phyloP scores from a whole-genome alignment of 345 rosid species.

The Euphorbia pulcherrima region DNA sequence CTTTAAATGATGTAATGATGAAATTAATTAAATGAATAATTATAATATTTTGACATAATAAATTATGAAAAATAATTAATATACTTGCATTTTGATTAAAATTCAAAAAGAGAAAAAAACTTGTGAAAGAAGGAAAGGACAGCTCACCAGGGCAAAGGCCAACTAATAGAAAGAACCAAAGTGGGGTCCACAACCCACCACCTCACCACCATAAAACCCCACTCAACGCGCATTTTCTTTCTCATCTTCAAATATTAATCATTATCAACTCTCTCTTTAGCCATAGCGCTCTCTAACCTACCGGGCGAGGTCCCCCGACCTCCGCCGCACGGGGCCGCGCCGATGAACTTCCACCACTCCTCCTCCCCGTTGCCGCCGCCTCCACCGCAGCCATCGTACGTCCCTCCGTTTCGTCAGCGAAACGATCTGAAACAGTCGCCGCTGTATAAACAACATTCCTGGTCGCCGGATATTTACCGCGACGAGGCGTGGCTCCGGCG shows the following conservation, averaged over 20 bases:
- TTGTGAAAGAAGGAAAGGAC: conserved; percentile 12
- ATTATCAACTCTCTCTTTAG: conserved; percentile 3
- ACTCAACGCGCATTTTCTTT: neutral
- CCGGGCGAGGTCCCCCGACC: conserved; percentile 32
- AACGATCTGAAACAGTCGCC: conserved; percentile 26
- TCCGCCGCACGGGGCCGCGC: conserved; percentile 26
- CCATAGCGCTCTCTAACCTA: conserved; percentile 18
- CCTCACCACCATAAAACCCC: conserved; percentile 13
- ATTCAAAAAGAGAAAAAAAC: neutral
- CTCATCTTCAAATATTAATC: neutral
- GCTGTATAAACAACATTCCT: conserved; percentile 67
- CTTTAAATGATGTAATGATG: no score
- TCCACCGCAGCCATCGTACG: conserved; percentile 5
- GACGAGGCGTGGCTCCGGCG: conserved; percentile 86
- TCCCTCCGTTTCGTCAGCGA: neutral
- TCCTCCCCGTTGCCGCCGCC: neutral
- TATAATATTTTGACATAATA: no score
- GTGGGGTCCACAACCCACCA: conserved; percentile 13
- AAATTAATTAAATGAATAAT: no score
- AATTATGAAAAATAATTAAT: no score
- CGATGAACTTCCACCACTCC: neutral
- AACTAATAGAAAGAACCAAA: conserved; percentile 13
- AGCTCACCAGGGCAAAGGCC: conserved; percentile 21
- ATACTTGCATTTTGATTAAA: no score
- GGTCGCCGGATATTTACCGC: conserved; percentile 83